Evolutionary conservation across 2,329 filamentous ascomycete genomes (phyloP).

Genomic region (Penicillium janthinellum): DNA sequence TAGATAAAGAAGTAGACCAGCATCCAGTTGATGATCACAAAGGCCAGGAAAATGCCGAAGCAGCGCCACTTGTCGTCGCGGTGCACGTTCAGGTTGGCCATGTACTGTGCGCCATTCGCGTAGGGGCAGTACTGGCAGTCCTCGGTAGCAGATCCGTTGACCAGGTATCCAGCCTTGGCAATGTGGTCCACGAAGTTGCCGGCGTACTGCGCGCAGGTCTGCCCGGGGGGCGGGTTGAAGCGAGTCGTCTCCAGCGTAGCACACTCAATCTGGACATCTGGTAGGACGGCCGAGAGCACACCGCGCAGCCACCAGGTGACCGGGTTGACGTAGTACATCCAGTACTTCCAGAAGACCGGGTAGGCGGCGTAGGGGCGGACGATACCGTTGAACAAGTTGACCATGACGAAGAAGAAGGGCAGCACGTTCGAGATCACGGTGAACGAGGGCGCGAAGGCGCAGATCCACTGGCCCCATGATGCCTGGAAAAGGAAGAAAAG

Average conservation of each 20-base stretch:
- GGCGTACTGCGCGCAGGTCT: slow-evolving; percentile 68
- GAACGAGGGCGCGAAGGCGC: slow-evolving; percentile 76
- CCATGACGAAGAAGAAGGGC: slow-evolving; percentile 81
- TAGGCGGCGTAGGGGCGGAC: slow-evolving; percentile 67
- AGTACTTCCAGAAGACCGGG: slow-evolving; percentile 72
- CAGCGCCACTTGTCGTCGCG: slow-evolving; percentile 68
- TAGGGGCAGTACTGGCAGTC: slow-evolving; percentile 74
- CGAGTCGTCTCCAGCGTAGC: slow-evolving; percentile 59
- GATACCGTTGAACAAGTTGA: slow-evolving; percentile 75
- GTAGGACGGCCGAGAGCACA: slow-evolving; percentile 65
- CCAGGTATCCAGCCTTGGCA: slow-evolving; percentile 61
- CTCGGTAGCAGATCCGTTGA: slow-evolving; percentile 59
- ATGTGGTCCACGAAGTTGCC: slow-evolving; percentile 56
- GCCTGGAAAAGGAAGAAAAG: slow-evolving; percentile 76
- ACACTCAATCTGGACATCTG: slow-evolving; percentile 55
- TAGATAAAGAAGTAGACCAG: slow-evolving; percentile 78
- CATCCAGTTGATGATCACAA: slow-evolving; percentile 69
- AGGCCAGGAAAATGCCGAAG: slow-evolving; percentile 73
- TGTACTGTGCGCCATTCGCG: slow-evolving; percentile 65
- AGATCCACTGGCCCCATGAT: slow-evolving; percentile 82
- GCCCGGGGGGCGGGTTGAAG: slow-evolving; percentile 66
- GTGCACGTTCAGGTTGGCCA: slow-evolving; percentile 59
- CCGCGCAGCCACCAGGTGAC: slow-evolving; percentile 73
- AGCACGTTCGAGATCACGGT: slow-evolving; percentile 75
- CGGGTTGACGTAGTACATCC: slow-evolving; percentile 69